Evolutionary conservation across 805 yeast species (phyloP).

Genomic region (Cyberlindnera mrakii): DNA sequence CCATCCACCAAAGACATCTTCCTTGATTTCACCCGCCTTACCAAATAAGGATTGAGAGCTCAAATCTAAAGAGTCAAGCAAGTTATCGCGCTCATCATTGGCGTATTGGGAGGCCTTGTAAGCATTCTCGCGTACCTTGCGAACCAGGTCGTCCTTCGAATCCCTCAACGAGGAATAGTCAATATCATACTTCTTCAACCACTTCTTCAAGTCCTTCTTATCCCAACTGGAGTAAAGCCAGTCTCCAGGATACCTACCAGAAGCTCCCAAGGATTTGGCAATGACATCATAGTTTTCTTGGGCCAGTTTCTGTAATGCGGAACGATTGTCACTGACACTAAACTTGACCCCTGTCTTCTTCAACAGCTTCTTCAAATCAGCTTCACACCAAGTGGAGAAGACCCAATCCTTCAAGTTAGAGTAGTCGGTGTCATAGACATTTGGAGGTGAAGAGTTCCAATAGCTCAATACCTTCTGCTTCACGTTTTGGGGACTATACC

Average conservation of each 20-base stretch:
- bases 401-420: slow-evolving; percentile 34
- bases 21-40: slow-evolving; percentile 33
- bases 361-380: slow-evolving; percentile 29
- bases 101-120: slow-evolving; percentile 35
- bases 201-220: slow-evolving; percentile 37
- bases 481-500: slow-evolving; percentile 10
- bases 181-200: slow-evolving; percentile 43
- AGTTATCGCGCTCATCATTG: slow-evolving; percentile 31
- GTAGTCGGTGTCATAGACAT: not conserved
- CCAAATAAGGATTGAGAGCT: slow-evolving; percentile 31
- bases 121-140: slow-evolving; percentile 39
- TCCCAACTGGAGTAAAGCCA: slow-evolving; percentile 53
- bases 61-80: slow-evolving; percentile 36
- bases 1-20: slow-evolving; percentile 46
- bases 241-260: slow-evolving; percentile 44
- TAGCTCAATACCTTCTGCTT: slow-evolving; percentile 13
- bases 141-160: slow-evolving; percentile 40
- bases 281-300: slow-evolving; percentile 35
- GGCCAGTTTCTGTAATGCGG: slow-evolving; percentile 37
- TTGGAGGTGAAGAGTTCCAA: slow-evolving; percentile 2
- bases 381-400: slow-evolving; percentile 40
- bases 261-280: slow-evolving; percentile 28
- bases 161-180: slow-evolving; percentile 30
- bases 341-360: slow-evolving; percentile 26
- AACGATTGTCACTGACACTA: slow-evolving; percentile 25